These are phyloP conservation scores for Hippophae gyantsensis DNA, from an alignment of 306 rosid species.

Conservation along the genomic window DNA sequence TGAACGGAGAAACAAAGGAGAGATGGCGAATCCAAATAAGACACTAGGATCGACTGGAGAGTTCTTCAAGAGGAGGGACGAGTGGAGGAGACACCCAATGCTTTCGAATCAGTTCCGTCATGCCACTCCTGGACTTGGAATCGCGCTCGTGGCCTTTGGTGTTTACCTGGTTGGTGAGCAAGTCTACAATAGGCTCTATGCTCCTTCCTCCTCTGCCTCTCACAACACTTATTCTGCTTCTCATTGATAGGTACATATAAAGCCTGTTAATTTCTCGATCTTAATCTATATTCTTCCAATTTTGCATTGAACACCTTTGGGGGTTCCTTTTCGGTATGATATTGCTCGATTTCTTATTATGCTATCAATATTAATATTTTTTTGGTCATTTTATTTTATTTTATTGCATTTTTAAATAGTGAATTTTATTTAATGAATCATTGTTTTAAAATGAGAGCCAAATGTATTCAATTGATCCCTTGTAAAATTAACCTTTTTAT, in stretches of 20 bases:
- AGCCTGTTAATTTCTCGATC: background rate
- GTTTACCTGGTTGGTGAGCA: constrained; percentile 83
- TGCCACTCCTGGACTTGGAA: constrained; percentile 88
- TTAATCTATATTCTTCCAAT: background rate
- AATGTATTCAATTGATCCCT: too few species aligned
- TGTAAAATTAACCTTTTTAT: too few species aligned
- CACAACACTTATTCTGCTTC: constrained; percentile 23
- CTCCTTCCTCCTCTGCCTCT: constrained; percentile 31
- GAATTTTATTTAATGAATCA: too few species aligned
- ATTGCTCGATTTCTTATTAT: too few species aligned
- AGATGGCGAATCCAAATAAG: constrained; percentile 26
- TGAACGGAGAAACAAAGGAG: constrained; percentile 3
- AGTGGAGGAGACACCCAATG: constrained; percentile 96
- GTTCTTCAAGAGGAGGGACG: constrained; percentile 86
- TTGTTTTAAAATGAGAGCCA: too few species aligned
- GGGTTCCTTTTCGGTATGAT: background rate
- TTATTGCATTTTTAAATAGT: too few species aligned
- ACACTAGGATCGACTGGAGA: constrained; percentile 53
- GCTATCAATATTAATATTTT: too few species aligned
- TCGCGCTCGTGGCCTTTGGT: constrained; percentile 87
- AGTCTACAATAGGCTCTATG: constrained; percentile 37
- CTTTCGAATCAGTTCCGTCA: constrained; percentile 71
- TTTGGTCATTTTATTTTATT: too few species aligned
- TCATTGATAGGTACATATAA: constrained; percentile 12
- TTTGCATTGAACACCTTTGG: background rate